These are phyloP conservation scores for Lactuca saligna DNA, from an alignment of 129 eudicot species.

Conservation along the genomic window DNA sequence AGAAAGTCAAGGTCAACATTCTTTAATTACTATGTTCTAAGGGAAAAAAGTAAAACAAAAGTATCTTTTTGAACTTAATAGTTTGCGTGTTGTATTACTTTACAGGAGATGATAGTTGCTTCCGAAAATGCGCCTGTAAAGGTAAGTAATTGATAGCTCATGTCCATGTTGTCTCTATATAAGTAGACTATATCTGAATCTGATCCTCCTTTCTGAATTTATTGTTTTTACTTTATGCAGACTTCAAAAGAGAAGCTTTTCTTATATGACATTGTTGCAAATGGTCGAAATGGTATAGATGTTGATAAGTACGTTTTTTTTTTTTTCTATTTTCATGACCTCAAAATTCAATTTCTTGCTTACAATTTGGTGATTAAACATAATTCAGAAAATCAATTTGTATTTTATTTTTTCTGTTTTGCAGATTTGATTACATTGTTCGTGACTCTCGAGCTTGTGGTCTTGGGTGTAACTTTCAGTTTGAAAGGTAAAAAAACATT, in stretches of 20 bases:
- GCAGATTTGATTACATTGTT: conserved; percentile 84
- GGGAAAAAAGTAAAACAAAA: no score
- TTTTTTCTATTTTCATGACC: conserved; percentile 18
- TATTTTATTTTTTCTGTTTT: conserved; percentile 9
- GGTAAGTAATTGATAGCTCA: conserved; percentile 39
- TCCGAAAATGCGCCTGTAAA: conserved; percentile 40
- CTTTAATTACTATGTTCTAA: no score
- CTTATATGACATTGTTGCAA: conserved; percentile 93
- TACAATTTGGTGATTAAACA: neutral
- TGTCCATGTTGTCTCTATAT: conserved; percentile 12
- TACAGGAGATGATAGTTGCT: conserved; percentile 86
- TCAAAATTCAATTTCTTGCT: conserved; percentile 9
- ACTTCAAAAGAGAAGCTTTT: conserved; percentile 69
- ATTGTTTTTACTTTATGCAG: conserved; percentile 34
- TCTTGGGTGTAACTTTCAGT: conserved; percentile 74
- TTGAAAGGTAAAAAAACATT: conserved; percentile 49
- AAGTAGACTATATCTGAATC: neutral
- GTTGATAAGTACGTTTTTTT: conserved; percentile 71
- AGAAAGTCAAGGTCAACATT: conserved; percentile 66
- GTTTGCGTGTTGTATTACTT: conserved; percentile 1
- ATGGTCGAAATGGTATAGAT: conserved; percentile 97
- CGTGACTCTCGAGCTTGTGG: conserved; percentile 96
- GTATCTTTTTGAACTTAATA: neutral
- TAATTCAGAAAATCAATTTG: conserved; percentile 12
- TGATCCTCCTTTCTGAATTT: neutral